These are phyloP conservation scores for Stemphylium beticola DNA, from an alignment of 2,329 filamentous ascomycete species.

Conservation along the genomic window DNA sequence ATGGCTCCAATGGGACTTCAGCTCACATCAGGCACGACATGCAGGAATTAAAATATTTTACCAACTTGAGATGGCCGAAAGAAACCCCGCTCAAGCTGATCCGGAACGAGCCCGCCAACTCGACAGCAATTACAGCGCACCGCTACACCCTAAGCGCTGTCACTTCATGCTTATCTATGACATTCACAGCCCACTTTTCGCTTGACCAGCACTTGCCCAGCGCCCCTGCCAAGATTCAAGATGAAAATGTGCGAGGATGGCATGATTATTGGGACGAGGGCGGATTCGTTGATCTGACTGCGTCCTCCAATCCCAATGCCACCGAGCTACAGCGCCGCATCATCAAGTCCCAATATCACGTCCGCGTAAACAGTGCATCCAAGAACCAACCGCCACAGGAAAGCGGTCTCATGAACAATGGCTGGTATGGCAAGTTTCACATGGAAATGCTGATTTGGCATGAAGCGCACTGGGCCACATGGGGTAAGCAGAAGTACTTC, in stretches of 20 bases:
- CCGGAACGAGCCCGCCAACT: conserved; percentile 49
- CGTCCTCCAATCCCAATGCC: conserved; percentile 49
- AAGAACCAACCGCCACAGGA: conserved; percentile 56
- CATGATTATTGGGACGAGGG: conserved; percentile 56
- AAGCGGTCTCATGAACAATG: conserved; percentile 57
- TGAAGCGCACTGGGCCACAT: conserved; percentile 57
- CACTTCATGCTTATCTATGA: conserved; percentile 11
- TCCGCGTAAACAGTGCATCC: conserved; percentile 59
- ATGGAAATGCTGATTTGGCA: conserved; percentile 52
- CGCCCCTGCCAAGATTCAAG: conserved; percentile 29
- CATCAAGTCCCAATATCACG: conserved; percentile 60
- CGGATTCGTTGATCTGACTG: conserved; percentile 59
- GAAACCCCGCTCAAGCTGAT: conserved; percentile 44
- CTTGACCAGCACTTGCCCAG: conserved; percentile 31
- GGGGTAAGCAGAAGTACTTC: conserved; percentile 54
- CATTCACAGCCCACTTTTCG: conserved; percentile 34
- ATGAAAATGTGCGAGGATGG: conserved; percentile 53
- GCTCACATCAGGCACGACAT: conserved; percentile 53
- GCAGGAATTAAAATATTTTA: conserved; percentile 52
- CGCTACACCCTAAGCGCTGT: conserved; percentile 21
- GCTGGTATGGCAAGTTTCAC: conserved; percentile 58
- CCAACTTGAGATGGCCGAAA: conserved; percentile 50
- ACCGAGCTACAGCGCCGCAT: conserved; percentile 58
- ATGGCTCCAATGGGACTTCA: conserved; percentile 40
- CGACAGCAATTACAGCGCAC: conserved; percentile 47